phyloP scores from a whole-genome alignment of 306 rosid genomes.

The Adenanthera pavonina region DNA sequence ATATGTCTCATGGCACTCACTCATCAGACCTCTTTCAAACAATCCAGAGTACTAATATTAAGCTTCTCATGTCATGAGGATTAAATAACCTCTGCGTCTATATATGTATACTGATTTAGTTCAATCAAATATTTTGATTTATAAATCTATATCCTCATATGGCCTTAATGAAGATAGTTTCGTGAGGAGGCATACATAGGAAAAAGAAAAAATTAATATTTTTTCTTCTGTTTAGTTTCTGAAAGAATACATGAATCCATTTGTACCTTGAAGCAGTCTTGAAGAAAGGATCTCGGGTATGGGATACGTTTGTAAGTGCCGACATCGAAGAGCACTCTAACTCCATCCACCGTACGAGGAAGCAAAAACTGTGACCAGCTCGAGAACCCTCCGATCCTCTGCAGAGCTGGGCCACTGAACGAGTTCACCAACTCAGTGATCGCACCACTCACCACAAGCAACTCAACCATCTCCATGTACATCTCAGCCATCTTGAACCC shows the following conservation, averaged over 20 bases:
- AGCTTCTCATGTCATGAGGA: too few species aligned
- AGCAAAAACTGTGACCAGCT: neutral
- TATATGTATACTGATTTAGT: too few species aligned
- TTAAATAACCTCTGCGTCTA: too few species aligned
- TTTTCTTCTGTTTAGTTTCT: too few species aligned
- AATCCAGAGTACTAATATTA: neutral
- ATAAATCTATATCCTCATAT: too few species aligned
- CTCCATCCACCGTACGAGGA: neutral
- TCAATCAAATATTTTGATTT: too few species aligned
- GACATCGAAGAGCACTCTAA: neutral
- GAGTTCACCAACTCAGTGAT: neutral
- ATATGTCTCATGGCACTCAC: too few species aligned
- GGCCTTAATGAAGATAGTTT: too few species aligned
- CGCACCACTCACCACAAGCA: neutral
- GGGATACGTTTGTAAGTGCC: neutral
- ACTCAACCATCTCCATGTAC: neutral
- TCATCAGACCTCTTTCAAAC: too few species aligned
- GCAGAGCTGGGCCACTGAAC: neutral
- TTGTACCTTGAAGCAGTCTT: neutral
- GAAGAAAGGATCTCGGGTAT: neutral
- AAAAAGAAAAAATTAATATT: too few species aligned
- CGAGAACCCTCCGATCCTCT: neutral
- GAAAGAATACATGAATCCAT: too few species aligned
- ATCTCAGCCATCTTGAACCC: slow-evolving; percentile 15
- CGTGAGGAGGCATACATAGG: too few species aligned